A percentile compares a stretch with the other conserved stretches of the same genome.
Evolutionary conservation across 1,284 basidiomycete species (phyloP).

Genomic region (Ceratobasidium sp.): DNA sequence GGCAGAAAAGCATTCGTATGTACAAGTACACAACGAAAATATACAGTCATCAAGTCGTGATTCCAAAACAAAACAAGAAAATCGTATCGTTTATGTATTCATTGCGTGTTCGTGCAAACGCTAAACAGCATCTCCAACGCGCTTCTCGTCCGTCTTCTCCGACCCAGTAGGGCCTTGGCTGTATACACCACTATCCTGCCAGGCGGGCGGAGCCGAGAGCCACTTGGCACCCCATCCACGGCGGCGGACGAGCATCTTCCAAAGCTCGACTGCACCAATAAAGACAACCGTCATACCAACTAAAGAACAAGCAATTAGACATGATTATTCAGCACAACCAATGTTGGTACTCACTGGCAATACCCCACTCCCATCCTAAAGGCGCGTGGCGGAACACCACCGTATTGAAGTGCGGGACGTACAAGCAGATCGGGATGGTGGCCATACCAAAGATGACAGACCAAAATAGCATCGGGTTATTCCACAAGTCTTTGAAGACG

Average conservation of each 20-base stretch:
- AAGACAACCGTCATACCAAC: constrained; percentile 40
- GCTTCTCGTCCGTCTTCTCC: constrained; percentile 35
- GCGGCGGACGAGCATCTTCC: constrained; percentile 44
- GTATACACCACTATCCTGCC: constrained; percentile 16
- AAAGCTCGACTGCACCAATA: constrained; percentile 42
- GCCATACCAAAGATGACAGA: constrained; percentile 65
- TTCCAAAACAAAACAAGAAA: background rate
- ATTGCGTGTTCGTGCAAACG: background rate
- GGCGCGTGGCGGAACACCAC: constrained; percentile 62
- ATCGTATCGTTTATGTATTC: constrained; percentile 18
- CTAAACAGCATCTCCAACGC: constrained; percentile 33
- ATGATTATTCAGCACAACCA: too few relatives aligned
- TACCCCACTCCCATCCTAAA: constrained; percentile 65
- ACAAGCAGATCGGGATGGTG: constrained; percentile 67
- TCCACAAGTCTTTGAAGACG: constrained; percentile 66
- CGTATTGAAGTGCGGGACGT: constrained; percentile 59
- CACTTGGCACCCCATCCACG: constrained; percentile 42
- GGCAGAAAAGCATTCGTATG: constrained; percentile 6
- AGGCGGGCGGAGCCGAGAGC: constrained; percentile 36
- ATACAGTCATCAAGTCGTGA: constrained; percentile 8
- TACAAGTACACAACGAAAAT: background rate
- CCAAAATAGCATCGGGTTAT: constrained; percentile 70
- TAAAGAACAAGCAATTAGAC: background rate
- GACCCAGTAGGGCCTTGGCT: constrained; percentile 1
- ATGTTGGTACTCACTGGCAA: constrained; percentile 53